Base-by-base conservation (phyloP, 129 eudicot genomes). In the Saussurea involucrata region DNA sequence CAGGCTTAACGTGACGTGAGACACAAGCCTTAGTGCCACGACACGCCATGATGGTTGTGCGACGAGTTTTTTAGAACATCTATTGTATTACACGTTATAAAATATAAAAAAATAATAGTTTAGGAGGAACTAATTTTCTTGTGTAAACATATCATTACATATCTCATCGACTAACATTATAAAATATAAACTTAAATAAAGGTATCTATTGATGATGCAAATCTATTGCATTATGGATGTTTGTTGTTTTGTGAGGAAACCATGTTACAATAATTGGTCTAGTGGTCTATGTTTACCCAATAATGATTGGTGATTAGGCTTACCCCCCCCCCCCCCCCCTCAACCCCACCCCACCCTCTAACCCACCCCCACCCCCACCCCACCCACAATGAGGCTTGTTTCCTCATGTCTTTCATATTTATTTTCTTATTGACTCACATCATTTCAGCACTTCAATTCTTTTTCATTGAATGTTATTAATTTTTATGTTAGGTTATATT, bases 231-330 rank as follows among this genome's bases (percentile, higher is more conserved):
- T 60, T 20, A 60, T 68, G 55, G 4, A 68, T 33, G 8, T 53
- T 72, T 72, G 29, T 53, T 72, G 46, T 72, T 72, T 72, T 28
- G 76, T 18, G 66, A 40, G 44, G 65, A 72, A 53, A 72, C 10
- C 11, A 27, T 28, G 66, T 71, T 44, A 21, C 3, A 27, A 72
- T 72, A 49, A 28, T 72, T 49, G 66, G 66, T 53, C 44, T 49
- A 72, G 37, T 49, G 58, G 58, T 49, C 61, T 53, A 53, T 53
- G 61, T 17, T 40, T 71, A 13, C 36, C 5, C 5, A 27, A 53
- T 4, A 53, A 72, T 72, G 46, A 72, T 53, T 72, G 66, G 76
- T 55, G 28, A 72, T 18, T 29, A 72, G 76, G 66, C 66, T 27
- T 53, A 18, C 10, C 44, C n/a, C n/a, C n/a, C n/a, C n/a, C n/a